Percentiles rank a stretch among this genome's conserved stretches.
Conservation (phyloP, 768 basidiomycete species). For the Leccinum disarticulatum region DNA sequence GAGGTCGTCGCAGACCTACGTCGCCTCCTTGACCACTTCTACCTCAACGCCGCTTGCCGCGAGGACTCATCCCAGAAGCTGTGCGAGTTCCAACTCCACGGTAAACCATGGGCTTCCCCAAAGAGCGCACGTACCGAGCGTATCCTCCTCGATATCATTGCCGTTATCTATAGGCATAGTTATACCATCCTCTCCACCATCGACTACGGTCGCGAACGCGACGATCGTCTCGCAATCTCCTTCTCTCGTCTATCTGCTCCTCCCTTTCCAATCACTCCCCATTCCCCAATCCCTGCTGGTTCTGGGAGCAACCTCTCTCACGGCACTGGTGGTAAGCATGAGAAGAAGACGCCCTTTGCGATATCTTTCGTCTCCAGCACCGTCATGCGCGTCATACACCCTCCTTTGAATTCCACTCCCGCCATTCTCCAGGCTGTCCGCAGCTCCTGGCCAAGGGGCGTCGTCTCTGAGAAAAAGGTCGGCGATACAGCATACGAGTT, state of each 20-base stretch:
- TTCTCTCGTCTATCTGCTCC: slow-evolving; percentile 54
- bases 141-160: slow-evolving; percentile 65
- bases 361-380: slow-evolving; percentile 71
- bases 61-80: slow-evolving; percentile 59
- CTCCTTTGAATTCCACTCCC: slow-evolving; percentile 75
- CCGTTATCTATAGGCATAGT: slow-evolving; percentile 60
- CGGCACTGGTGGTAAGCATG: slow-evolving; percentile 31
- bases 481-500: slow-evolving; percentile 74
- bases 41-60: slow-evolving; percentile 44
- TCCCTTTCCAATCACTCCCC: slow-evolving; percentile 37
- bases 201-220: slow-evolving; percentile 75
- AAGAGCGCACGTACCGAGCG: slow-evolving; percentile 67
- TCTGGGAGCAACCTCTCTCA: slow-evolving; percentile 41
- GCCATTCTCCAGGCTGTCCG: slow-evolving; percentile 80
- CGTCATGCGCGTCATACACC: slow-evolving; percentile 68
- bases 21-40: slow-evolving; percentile 50
- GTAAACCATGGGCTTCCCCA: slow-evolving; percentile 71
- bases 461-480: slow-evolving; percentile 74
- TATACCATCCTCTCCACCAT: slow-evolving; percentile 65
- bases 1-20: slow-evolving; percentile 53
- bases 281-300: slow-evolving; percentile 40
- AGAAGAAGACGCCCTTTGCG: slow-evolving; percentile 57
- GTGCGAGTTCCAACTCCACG: slow-evolving; percentile 64
- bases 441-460: slow-evolving; percentile 76
- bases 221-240: slow-evolving; percentile 69